Conservation (phyloP, 1,139 yeast genomes). For the Geotrichum cucujoidarum region DNA sequence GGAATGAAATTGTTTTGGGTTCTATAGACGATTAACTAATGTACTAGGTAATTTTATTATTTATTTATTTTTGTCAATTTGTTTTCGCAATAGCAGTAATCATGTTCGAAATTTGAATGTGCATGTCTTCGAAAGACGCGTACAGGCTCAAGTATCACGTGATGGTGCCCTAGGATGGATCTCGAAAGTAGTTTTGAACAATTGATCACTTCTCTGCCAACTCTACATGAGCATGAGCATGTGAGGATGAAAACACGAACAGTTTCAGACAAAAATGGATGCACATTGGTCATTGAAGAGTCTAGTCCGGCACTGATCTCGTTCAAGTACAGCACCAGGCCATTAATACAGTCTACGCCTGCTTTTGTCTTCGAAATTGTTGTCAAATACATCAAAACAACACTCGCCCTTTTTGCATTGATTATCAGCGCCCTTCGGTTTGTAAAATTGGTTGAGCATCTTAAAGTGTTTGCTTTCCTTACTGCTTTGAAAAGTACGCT, state of each 20-base stretch:
- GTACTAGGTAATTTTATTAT: background rate
- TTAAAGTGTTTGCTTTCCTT: background rate
- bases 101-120: too few relatives aligned
- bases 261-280: slow-evolving; percentile 9
- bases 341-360: background rate
- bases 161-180: too few relatives aligned
- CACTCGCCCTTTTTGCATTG: background rate
- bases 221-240: too few relatives aligned
- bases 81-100: too few relatives aligned
- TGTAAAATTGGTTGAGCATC: background rate
- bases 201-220: too few relatives aligned
- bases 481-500: background rate
- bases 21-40: slow-evolving; percentile 16
- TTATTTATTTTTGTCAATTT: background rate
- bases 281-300: slow-evolving; percentile 11
- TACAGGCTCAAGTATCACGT: background rate
- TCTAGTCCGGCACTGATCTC: slow-evolving; percentile 1
- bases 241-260: slow-evolving; percentile 6
- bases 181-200: too few relatives aligned
- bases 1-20: slow-evolving; percentile 20
- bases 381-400: background rate
- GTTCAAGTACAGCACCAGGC: background rate
- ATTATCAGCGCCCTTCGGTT: background rate
- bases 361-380: background rate
- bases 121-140: too few relatives aligned